Evolutionary conservation across 2,329 filamentous ascomycete genomes (phyloP).

Genomic region (Saccharata proteae): DNA sequence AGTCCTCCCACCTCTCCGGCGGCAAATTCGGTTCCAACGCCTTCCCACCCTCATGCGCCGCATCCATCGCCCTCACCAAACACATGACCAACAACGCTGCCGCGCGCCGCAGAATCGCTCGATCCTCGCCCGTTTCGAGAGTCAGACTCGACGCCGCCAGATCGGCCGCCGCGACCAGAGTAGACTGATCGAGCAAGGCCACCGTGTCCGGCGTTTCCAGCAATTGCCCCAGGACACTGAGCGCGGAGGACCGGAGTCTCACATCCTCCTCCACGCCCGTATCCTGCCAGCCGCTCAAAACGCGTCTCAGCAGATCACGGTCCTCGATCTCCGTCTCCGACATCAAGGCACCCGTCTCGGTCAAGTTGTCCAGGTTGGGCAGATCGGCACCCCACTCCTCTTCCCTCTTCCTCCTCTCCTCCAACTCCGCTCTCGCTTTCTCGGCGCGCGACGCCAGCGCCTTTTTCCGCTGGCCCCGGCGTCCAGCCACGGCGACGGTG

Average conservation of each 20-base stretch:
- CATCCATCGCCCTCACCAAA: conserved; percentile 49
- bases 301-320: conserved; percentile 40
- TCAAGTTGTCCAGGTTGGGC: conserved; percentile 18
- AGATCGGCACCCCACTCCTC: conserved; percentile 44
- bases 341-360: conserved; percentile 15
- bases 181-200: conserved; percentile 28
- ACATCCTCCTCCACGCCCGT: conserved; percentile 55
- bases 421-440: conserved; percentile 37
- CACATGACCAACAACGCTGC: conserved; percentile 52
- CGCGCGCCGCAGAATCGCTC: conserved; percentile 53
- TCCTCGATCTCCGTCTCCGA: conserved; percentile 23
- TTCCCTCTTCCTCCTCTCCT: conserved; percentile 36
- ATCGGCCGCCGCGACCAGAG: conserved; percentile 42
- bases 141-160: conserved; percentile 50
- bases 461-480: conserved; percentile 49
- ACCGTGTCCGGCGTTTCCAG: conserved; percentile 51
- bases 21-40: conserved; percentile 34
- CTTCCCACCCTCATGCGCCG: conserved; percentile 37
- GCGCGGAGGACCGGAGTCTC: conserved; percentile 54
- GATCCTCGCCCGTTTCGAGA: conserved; percentile 48
- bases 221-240: conserved; percentile 50
- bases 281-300: conserved; percentile 56
- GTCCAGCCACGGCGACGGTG: conserved; percentile 51
- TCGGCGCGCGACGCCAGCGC: conserved; percentile 47
- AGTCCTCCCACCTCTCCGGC: conserved; percentile 42